These are phyloP conservation scores for Pythium plurisporium DNA, from an alignment of 352 stramenopile genomes.

Conservation along the genomic window DNA sequence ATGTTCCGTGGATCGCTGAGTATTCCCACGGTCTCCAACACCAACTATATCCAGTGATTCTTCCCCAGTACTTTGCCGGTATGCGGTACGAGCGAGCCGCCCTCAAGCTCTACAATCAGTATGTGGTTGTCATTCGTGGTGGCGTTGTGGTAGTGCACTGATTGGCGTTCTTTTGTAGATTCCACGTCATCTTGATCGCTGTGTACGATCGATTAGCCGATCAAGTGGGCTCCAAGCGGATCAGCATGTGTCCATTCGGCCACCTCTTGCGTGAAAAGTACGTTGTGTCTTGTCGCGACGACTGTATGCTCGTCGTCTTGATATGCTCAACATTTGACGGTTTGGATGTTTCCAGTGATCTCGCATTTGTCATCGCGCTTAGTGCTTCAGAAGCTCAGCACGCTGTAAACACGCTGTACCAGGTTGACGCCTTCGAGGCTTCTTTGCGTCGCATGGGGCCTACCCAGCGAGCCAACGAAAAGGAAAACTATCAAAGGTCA, in stretches of 20 bases:
- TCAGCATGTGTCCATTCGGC: constrained; percentile 35
- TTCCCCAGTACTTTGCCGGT: constrained; percentile 38
- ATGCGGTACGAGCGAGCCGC: constrained; percentile 34
- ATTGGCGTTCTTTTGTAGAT: constrained; percentile 26
- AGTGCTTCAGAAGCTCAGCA: constrained; percentile 40
- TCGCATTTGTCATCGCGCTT: constrained; percentile 47
- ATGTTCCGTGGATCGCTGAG: constrained; percentile 49
- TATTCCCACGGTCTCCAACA: constrained; percentile 51
- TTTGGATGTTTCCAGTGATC: constrained; percentile 36
- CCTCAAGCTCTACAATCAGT: constrained; percentile 41
- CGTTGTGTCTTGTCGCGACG: background rate
- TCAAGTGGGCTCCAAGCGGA: constrained; percentile 20
- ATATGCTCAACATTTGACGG: too few species aligned
- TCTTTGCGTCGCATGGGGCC: background rate
- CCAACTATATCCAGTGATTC: constrained; percentile 44
- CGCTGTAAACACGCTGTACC: constrained; percentile 27
- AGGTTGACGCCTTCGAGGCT: constrained; percentile 1
- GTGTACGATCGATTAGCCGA: constrained; percentile 37
- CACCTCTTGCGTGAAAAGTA: constrained; percentile 39
- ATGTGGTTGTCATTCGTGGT: too few species aligned
- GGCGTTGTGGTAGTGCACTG: too few species aligned
- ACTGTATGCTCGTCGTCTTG: too few species aligned
- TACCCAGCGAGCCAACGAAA: constrained; percentile 3
- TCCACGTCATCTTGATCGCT: constrained; percentile 38
- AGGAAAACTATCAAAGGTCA: background rate